Conservation (phyloP, 2,329 filamentous ascomycete genomes). For the Nannizziopsis arthrosporioides region DNA sequence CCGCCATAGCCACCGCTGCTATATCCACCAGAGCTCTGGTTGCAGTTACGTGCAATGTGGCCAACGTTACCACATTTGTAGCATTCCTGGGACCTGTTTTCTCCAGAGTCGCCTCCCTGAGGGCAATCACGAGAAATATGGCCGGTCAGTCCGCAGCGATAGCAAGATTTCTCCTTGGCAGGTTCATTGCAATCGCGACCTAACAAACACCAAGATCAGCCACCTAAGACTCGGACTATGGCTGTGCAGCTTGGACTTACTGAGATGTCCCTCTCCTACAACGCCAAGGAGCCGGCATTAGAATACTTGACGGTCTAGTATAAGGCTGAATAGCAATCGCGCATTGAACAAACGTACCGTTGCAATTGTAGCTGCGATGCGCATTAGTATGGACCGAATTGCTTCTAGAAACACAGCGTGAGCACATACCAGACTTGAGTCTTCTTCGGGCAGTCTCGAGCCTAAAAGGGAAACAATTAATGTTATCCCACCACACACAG, state of each 20-base stretch:
- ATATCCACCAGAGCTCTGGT: conserved; percentile 38
- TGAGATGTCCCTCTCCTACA: conserved; percentile 60
- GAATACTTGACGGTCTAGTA: conserved; percentile 17
- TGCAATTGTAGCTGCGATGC: conserved; percentile 61
- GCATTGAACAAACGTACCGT: conserved; percentile 44
- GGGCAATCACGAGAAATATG: conserved; percentile 77
- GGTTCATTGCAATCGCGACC: conserved; percentile 85
- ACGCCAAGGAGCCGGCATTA: conserved; percentile 17
- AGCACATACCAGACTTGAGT: conserved; percentile 65
- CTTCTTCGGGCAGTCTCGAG: conserved; percentile 76
- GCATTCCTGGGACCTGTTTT: conserved; percentile 56
- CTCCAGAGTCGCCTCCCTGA: conserved; percentile 37
- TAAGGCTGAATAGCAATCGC: conserved; percentile 5
- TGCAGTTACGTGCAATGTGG: conserved; percentile 70
- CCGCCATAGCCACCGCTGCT: conserved; percentile 40
- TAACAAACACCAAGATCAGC: conserved; percentile 23
- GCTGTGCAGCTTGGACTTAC: conserved; percentile 39
- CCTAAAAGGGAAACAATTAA: conserved; percentile 38
- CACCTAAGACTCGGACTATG: conserved; percentile 7
- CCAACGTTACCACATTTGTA: conserved; percentile 98
- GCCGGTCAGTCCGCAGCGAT: conserved; percentile 58
- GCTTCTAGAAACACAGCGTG: conserved; percentile 13
- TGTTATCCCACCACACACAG: conserved; percentile 13
- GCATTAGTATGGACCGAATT: conserved; percentile 10
- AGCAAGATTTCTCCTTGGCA: conserved; percentile 68